Base-by-base conservation (phyloP, 805 yeast genomes). In the Candida maltosa region DNA sequence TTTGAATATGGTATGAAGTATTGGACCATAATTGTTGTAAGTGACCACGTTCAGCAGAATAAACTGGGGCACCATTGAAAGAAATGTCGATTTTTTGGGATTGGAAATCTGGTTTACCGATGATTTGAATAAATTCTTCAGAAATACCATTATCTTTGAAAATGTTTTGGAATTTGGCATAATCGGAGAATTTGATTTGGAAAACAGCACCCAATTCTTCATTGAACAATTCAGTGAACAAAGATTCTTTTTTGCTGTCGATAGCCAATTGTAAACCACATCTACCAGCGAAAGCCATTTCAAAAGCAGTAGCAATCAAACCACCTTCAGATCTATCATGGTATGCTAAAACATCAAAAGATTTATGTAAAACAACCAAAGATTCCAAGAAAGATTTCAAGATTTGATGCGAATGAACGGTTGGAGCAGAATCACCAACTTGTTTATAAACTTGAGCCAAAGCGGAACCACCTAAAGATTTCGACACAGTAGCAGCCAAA, bases 241-340 rank as follows among this genome's bases (percentile, higher is more conserved):
- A 61, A 41, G 71, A 75, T 16, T 52, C 46, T 8, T 65, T 57
- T 21, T 22, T 7, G 16, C 21, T 33, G 14, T 54, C 49, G 25
- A 82, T 41, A 24, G 63, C 57, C 36, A 89, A 64, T 34, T 79
- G 73, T 39, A 89, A 56, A 45, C 98, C 98, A 35, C 79, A 76
- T 67, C 97, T 80, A 21, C 91, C 89, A 29, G 97, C 96, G 65
- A 93, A 93, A 1, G 96, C 95, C 97, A 93, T 93, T 68, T 93
- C 98, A 29, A 83, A 65, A 30, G 86, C 68, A 7, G 97, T 81
- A 29, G 84, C 80, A 39, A 89, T 66, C 54, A 91, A 70, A 56
- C 98, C 98, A 74, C 98, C 98, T 60, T 93, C 98, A 16, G 96
- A 86, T 52, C 91, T 74, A 61, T 93, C 98, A 56, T 93, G 98